Percentiles rank a stretch among this genome's conserved stretches.
Evolutionary conservation across 805 yeast species (phyloP).

Genomic region (Kluyveromyces wickerhamii): DNA sequence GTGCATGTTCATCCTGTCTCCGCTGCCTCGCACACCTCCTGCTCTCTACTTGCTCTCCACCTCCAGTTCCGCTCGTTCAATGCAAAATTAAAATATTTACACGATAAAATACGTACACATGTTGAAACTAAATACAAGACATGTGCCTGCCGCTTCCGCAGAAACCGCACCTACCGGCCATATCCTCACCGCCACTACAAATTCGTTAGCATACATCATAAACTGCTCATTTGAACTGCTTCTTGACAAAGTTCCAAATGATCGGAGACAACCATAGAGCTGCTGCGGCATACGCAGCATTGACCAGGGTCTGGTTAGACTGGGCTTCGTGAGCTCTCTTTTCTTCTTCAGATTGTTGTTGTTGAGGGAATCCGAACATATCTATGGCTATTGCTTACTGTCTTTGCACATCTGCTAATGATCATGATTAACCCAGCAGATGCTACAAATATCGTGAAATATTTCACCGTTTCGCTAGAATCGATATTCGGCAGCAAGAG

Average conservation of each 20-base stretch:
- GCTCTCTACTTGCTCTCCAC: background rate
- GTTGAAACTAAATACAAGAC: no score
- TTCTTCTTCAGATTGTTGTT: slow-evolving; percentile 52
- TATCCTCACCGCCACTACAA: no score
- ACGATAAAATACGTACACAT: background rate
- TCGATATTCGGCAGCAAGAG: no score
- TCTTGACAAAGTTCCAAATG: slow-evolving; percentile 28
- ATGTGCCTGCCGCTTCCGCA: no score
- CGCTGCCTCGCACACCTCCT: background rate
- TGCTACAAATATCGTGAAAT: no score
- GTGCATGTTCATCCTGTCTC: background rate
- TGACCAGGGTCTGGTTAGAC: slow-evolving; percentile 49
- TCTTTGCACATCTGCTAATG: no score
- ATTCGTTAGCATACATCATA: background rate
- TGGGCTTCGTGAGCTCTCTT: slow-evolving; percentile 57
- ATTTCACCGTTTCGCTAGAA: no score
- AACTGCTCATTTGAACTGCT: slow-evolving; percentile 26
- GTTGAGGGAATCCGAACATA: slow-evolving; percentile 47
- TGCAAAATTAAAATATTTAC: slow-evolving; percentile 2
- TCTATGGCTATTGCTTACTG: no score
- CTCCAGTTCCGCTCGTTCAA: background rate
- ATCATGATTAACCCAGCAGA: no score
- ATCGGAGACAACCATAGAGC: slow-evolving; percentile 44
- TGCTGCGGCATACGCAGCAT: slow-evolving; percentile 57
- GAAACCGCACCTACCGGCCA: no score